Evolutionary conservation across 768 basidiomycete species (phyloP), one percentile per base, ranked within the genome.

Genomic region (Boletus reticuloceps): DNA sequence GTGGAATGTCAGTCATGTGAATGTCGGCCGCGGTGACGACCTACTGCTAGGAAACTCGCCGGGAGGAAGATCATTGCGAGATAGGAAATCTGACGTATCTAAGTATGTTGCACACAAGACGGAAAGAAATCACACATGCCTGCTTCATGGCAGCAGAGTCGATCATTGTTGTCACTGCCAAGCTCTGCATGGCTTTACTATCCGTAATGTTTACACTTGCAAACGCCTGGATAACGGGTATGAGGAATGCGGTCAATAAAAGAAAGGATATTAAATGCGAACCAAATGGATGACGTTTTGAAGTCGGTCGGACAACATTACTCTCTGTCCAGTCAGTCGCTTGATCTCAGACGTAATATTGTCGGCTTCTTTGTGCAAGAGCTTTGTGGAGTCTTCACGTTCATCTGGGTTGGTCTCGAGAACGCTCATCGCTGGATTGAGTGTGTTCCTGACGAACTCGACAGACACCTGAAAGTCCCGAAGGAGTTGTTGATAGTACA

Each of bases 31-130:
- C 25, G 29, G 12, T 11, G 39, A 43, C 9, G 22, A 54, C 64
- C 6, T 52, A 73, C 73, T 16, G 72, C 60, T 16, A 69, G 50
- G 52, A 84, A 80, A 20, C 74, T 74, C 2, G 78, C 78, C 0
- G 84, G 84, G 12, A 85, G 74, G 65, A 84, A 86, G 25, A 82
- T 65, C 82, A 84, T 85, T 0, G 82, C 80, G 4, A 86, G 70
- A 55, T 82, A 83, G 0, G 81, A 59, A 31, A 71, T 68, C 68
- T 71, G 51, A 77, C 50, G 3, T 14, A 51, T 9, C 29, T 72
- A 12, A 69, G 53, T 8, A 34, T 25, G 36, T 8, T 19, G 10
- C 22, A 46, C 22, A 29, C 38, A 47, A 17, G 14, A 31, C 20
- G 39, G 19, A 43, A 8, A 42, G 54, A 16, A 38, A 54, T 31